Percentiles rank a stretch among this genome's conserved stretches.
Evolutionary conservation across 2,329 filamentous ascomycete genomes (phyloP).

Genomic region (Fusarium nelsonii): DNA sequence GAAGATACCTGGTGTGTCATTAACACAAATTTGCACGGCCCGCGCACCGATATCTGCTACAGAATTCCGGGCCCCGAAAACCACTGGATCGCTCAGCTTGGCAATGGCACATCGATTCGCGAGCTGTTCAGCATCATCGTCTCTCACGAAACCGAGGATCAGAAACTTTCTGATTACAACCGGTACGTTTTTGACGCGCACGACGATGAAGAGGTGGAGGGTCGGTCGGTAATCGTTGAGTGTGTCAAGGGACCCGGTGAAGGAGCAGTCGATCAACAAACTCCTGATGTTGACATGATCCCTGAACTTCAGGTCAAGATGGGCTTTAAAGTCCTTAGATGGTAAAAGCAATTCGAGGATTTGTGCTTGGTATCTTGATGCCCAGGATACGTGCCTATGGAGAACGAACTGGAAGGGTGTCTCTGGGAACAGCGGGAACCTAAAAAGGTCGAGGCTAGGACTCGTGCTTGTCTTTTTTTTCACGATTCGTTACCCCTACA

Average conservation of each 20-base stretch:
- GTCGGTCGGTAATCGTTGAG: neutral
- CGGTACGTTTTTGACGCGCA: too few species aligned
- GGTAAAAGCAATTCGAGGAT: neutral
- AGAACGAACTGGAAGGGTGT: too few species aligned
- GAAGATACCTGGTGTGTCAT: neutral
- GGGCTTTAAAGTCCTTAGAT: neutral
- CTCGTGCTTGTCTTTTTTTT: too few species aligned
- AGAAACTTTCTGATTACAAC: neutral
- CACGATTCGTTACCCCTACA: too few species aligned
- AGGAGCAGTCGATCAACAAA: neutral
- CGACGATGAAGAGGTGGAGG: neutral
- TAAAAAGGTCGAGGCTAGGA: too few species aligned
- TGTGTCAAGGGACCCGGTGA: neutral
- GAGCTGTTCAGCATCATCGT: neutral
- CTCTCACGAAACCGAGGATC: neutral
- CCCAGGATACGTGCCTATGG: too few species aligned
- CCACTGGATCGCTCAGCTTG: neutral
- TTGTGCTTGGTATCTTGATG: neutral
- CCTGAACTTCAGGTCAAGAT: neutral
- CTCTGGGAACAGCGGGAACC: too few species aligned
- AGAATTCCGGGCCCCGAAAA: neutral
- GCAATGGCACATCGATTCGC: neutral
- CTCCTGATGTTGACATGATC: neutral
- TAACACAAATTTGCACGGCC: neutral
- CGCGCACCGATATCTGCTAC: neutral